These are phyloP conservation scores for Saccharomyces pastorianus DNA, from an alignment of 1,139 yeast species.

Conservation along the genomic window DNA sequence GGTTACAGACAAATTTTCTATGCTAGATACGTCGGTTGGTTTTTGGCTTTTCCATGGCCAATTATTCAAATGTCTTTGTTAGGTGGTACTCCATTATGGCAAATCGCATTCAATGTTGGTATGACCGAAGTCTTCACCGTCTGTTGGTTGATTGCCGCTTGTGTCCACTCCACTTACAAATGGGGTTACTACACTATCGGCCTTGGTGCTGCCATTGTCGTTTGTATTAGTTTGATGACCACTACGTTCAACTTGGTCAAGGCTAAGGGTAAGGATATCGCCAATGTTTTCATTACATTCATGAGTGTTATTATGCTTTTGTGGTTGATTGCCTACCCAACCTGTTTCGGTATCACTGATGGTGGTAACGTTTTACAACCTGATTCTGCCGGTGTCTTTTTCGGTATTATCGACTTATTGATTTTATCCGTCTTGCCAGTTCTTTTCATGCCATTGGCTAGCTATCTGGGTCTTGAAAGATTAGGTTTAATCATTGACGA, in stretches of 20 bases:
- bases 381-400: conserved; percentile 55
- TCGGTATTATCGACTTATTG: conserved; percentile 50
- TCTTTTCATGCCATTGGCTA: conserved; percentile 18
- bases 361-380: conserved; percentile 61
- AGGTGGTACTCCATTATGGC: conserved; percentile 36
- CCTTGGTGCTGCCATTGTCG: conserved; percentile 26
- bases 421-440: conserved; percentile 33
- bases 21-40: conserved; percentile 57
- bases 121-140: conserved; percentile 45
- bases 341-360: conserved; percentile 54
- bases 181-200: conserved; percentile 42
- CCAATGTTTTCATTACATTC: conserved; percentile 15
- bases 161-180: conserved; percentile 51
- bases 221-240: conserved; percentile 21
- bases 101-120: conserved; percentile 37
- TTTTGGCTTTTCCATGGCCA: conserved; percentile 49
- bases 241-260: conserved; percentile 22
- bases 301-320: conserved; percentile 34
- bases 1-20: conserved; percentile 54
- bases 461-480: conserved; percentile 21
- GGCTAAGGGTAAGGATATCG: conserved; percentile 18
- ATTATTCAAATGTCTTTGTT: conserved; percentile 42
- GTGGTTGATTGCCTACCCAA: conserved; percentile 44
- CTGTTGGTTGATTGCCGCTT: conserved; percentile 46
- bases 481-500: conserved; percentile 12